Evolutionary conservation across 495 filamentous ascomycete genomes (phyloP), one percentile per base, ranked within the genome.

Genomic region (Thozetella sp.): DNA sequence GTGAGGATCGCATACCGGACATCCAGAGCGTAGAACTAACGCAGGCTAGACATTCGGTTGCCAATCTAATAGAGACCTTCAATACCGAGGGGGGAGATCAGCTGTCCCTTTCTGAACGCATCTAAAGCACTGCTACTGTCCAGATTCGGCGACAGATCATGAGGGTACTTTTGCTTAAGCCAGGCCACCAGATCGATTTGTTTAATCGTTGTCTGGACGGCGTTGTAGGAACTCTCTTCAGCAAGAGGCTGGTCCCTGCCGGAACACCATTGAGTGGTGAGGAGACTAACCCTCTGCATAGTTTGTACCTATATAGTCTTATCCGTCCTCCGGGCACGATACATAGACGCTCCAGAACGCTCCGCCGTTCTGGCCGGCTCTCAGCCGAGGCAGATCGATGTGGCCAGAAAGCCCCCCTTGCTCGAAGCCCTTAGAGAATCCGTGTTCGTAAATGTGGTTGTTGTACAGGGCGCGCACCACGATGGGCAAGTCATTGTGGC

Each of bases 31-130:
- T 93, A 76, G 69, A 86, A 96, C 9, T 83, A 79, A 2, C 95
- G 87, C 20, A 97, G 79, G 54, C 88, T 90, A 20, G 92, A 82
- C 11, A 89, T 72, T 0, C 88, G 90, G 78, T 97, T 97, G 40
- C 92, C 94, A 58, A 99, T 96, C 63, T 97, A 93, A 70, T 99
- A 95, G 1, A 99, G 84, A 2, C 95, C 95, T 75, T 99, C 95
- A 24, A 97, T 90, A 15, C 88, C 91, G 15, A 93, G 72, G 9
- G 93, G 92, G 2, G 83, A 85, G 59, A 86, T 79, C 3, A 87
- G 65, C 56, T 81, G 83, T 60, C 82, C 81, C 50, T 82, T 69
- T 12, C 74, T 72, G 71, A 91, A 93, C 17, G 81, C 83, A 0
- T 78, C 68, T 15, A 86, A 60, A 4, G 92, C 89, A 0, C 81